Percentiles rank a stretch among this genome's conserved stretches.
These are phyloP conservation scores for Tricholoma sp. DNA, from an alignment of 768 basidiomycete genomes.

Conservation along the genomic window DNA sequence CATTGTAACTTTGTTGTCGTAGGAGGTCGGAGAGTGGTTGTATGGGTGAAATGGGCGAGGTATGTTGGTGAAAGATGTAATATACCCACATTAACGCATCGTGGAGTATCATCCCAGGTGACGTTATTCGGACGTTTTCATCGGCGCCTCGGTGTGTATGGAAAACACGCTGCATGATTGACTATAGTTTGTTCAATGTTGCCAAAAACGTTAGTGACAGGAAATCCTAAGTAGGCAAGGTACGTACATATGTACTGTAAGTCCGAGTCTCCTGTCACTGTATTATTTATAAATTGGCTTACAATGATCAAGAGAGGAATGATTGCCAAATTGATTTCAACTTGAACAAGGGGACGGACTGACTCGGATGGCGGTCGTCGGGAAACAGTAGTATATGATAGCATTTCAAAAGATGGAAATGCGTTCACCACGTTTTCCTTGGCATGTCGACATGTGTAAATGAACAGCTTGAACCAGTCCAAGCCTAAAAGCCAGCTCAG, in stretches of 20 bases:
- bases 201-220: not conserved
- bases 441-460: no score
- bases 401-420: no score
- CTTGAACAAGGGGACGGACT: no score
- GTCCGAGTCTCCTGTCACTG: not conserved
- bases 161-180: not conserved
- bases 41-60: not conserved
- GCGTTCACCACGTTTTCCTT: not conserved
- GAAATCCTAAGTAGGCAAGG: no score
- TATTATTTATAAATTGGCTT: not conserved
- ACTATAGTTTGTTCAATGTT: not conserved
- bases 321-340: not conserved
- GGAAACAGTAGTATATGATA: no score
- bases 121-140: not conserved
- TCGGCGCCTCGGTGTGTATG: not conserved
- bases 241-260: not conserved
- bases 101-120: not conserved
- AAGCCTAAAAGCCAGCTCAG: no score
- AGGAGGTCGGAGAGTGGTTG: not conserved
- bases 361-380: not conserved
- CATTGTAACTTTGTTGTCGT: not conserved
- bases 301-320: not conserved
- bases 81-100: not conserved
- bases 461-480: no score
- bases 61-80: not conserved